Percentiles rank a stretch among this genome's conserved stretches.
Evolutionary conservation across 1,284 basidiomycete genomes (phyloP).

Genomic region (Butyriboletus regius): DNA sequence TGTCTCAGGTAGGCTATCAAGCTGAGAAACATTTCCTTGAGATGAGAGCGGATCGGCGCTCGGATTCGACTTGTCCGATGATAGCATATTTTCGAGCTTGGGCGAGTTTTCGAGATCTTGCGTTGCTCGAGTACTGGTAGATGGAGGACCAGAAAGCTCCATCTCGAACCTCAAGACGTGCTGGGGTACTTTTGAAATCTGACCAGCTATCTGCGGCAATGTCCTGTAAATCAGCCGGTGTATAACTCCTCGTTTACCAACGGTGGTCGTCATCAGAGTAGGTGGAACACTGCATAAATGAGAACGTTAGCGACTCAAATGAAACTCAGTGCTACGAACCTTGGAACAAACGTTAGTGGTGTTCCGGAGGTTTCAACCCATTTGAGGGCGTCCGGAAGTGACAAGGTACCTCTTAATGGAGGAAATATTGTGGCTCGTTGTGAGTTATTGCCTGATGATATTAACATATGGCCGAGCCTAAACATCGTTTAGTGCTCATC

Average conservation of each 20-base stretch:
- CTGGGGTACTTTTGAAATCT: slow-evolving; percentile 8
- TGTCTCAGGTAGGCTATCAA: not conserved
- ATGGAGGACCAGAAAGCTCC: slow-evolving; percentile 16
- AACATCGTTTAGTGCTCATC: slow-evolving; percentile 12
- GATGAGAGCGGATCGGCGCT: not conserved
- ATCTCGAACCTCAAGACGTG: slow-evolving; percentile 37
- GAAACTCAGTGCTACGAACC: slow-evolving; percentile 34
- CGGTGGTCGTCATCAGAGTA: slow-evolving; percentile 34
- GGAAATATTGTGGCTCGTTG: slow-evolving; percentile 40
- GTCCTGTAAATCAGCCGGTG: slow-evolving; percentile 55
- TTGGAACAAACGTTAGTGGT: slow-evolving; percentile 46
- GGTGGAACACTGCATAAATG: slow-evolving; percentile 41
- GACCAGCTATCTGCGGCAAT: slow-evolving; percentile 16
- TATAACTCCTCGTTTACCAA: slow-evolving; percentile 36
- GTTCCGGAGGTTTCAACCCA: slow-evolving; percentile 40
- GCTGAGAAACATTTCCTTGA: not conserved
- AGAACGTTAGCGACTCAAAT: slow-evolving; percentile 1
- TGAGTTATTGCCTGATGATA: slow-evolving; percentile 35
- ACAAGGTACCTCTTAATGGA: slow-evolving; percentile 44
- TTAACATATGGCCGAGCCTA: slow-evolving; percentile 55
- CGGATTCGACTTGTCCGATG: not conserved
- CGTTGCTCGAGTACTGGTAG: not conserved
- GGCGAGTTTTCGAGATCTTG: not conserved
- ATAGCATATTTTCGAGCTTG: not conserved
- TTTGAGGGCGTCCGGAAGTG: slow-evolving; percentile 40